Base-by-base conservation (phyloP, 73 alveolate species). In the Paramecium sexaurelia region DNA sequence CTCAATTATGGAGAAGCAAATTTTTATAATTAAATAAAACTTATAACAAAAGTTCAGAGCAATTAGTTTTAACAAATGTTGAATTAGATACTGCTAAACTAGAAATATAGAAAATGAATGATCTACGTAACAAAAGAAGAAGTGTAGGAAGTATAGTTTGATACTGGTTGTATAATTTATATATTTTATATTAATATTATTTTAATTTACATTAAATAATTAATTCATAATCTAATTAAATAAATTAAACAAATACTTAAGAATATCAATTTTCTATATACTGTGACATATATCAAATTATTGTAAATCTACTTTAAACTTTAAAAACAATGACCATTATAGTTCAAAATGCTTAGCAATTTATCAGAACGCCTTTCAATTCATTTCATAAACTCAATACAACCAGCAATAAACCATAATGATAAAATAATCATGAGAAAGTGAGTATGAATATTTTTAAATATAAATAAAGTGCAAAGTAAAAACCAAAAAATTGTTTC, bases 121-220 rank as follows among this genome's bases (percentile, higher is more conserved):
- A 61, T 0, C 5, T 61, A 10, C 83, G 83, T 61, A 32, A n/a
- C n/a, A 61, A 61, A 8, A 61, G 83, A 61, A 61, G 83, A 32
- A 61, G 83, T 61, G 83, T 61, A 1, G 83, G 83, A 0, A 61
- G 83, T 61, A 61, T 61, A 4, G 17, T 61, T 61, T 61, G 83
- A 61, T 61, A 61, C 67, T 51, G 67, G 29, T 51, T 51, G 5
- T 51, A 47, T 47, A 0, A 47, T 47, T 15, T 47, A 15, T 47
- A 51, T 51, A 51, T 51, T 51, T 51, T n/a, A 17, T 22, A 51
- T 51, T 51, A 51, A 17, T 51, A 51, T 51, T 3, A 51, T 51
- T 51, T 17, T n/a, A 51, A 51, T 51, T 26, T 26, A 51, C 13
- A 51, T 51, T 51, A 51, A 51, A 51, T 51, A 17, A 51, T 51